A percentile compares a stretch with the other conserved stretches of the same genome.
These are phyloP conservation scores for Triangularia setosa DNA, from an alignment of 2,329 filamentous ascomycete species.

Conservation along the genomic window DNA sequence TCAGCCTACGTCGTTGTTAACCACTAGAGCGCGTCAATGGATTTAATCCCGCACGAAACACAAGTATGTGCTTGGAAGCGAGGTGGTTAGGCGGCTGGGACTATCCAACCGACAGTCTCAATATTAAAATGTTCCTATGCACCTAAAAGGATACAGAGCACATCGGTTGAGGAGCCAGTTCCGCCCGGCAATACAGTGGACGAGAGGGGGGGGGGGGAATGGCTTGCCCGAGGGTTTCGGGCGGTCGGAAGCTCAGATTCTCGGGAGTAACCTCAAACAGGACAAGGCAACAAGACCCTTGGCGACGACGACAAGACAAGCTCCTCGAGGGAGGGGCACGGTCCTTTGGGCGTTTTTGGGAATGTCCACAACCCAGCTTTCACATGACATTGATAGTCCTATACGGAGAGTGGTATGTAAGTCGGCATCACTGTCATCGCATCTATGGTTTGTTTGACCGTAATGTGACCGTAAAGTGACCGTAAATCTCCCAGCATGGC, in stretches of 20 bases:
- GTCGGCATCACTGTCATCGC: not conserved
- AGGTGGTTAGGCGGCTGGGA: constrained; percentile 1
- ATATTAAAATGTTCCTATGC: not conserved
- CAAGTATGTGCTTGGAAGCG: not conserved
- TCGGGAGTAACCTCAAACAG: not conserved
- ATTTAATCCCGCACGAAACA: constrained; percentile 3
- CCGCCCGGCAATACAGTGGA: not conserved
- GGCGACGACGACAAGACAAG: not conserved
- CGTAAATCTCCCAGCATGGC: not conserved
- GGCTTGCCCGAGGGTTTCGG: constrained; percentile 2
- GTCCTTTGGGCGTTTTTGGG: not conserved
- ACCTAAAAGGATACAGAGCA: not conserved
- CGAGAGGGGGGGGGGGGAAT: not conserved
- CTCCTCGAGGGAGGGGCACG: not conserved
- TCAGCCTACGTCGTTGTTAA: not conserved
- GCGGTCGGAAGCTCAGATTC: constrained; percentile 6
- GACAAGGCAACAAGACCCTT: not conserved
- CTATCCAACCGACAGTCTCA: not conserved
- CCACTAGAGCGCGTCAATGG: not conserved
- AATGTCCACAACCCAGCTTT: not conserved
- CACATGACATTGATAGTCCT: not conserved
- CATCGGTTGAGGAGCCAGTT: not conserved
- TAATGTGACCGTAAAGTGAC: not conserved
- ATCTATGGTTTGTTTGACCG: not conserved
- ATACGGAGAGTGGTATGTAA: not conserved